Evolutionary conservation across 1,139 yeast genomes (phyloP), one percentile per base, ranked within the genome.

Genomic region (Insectozyma bohioensis): DNA sequence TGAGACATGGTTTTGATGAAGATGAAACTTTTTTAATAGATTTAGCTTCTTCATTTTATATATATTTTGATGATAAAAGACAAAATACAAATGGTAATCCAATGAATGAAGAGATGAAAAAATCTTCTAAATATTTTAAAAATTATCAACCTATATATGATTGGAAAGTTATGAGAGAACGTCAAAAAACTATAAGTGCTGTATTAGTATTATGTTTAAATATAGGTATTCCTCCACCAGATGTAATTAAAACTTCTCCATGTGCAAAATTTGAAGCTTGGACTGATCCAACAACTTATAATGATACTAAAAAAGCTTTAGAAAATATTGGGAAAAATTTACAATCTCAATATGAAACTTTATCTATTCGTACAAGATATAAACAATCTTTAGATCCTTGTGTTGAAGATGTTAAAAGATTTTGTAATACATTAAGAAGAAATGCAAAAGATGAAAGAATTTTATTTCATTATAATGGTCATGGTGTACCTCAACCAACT

Each of bases 401-500:
- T 38, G 97, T 90, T 14, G 98, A 92, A 53, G 99, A 92, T 52
- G 85, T 90, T 23, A 92, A 90, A 52, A 69, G 97, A 40, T 85
- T 92, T 49, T 90, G 97, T 54, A 85, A 86, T 47, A 84, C 95
- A 1, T 63, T 92, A 42, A 68, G 98, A 47, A 71, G 97, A 37
- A 85, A 85, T 37, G 95, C 97, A 4, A 85, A 92, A 51, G 97
- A 92, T 42, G 90, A 83, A 52, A 72, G 98, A 35, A 84, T 90
- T 8, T 58, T 92, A 34, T 92, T 92, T 57, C 98, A 94, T 55
- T 92, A 94, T 56, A 92, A 92, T 51, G 99, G 99, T 4, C 99
- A 92, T 53, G 99, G 99, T 12, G 99, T 92, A 2, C 99, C 99
- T 0, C 88, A 88, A 46, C 98, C 99, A 1, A 94, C 98, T 0